These are phyloP conservation scores for Venturiaceae sp. DNA, from an alignment of 2,329 filamentous ascomycete species.

Conservation along the genomic window DNA sequence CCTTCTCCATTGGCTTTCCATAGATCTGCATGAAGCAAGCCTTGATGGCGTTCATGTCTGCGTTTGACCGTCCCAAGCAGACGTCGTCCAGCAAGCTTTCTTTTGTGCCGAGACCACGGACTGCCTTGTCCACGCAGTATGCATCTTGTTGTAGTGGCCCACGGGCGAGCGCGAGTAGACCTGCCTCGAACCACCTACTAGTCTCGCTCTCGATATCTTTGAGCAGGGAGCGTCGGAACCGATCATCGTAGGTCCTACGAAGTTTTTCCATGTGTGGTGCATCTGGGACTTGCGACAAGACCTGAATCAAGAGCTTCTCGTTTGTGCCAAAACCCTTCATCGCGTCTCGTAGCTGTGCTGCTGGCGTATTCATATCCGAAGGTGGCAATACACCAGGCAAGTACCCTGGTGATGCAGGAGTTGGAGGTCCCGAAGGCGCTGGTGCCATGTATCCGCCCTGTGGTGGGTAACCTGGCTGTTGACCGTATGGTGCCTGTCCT, in stretches of 20 bases:
- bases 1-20: conserved; percentile 53
- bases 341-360: conserved; percentile 62
- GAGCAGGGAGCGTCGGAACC: conserved; percentile 58
- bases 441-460: conserved; percentile 26
- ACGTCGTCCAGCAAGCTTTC: conserved; percentile 80
- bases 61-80: conserved; percentile 72
- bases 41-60: conserved; percentile 83
- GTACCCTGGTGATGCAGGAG: conserved; percentile 65
- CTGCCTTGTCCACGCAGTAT: conserved; percentile 57
- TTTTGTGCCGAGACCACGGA: conserved; percentile 76
- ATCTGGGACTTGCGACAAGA: conserved; percentile 58
- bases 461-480: conserved; percentile 12
- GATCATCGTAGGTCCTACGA: conserved; percentile 54
- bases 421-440: conserved; percentile 37
- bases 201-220: conserved; percentile 72
- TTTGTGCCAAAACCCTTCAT: conserved; percentile 95
- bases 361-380: conserved; percentile 56
- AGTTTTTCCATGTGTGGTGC: conserved; percentile 67
- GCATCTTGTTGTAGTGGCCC: conserved; percentile 75
- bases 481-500: conserved; percentile 19
- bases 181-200: conserved; percentile 61
- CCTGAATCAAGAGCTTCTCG: conserved; percentile 63
- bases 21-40: conserved; percentile 61
- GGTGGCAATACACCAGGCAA: conserved; percentile 58
- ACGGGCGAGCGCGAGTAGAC: conserved; percentile 62